These are phyloP conservation scores for Fallopia convolvulus DNA, from an alignment of 148 eudicot species.

Conservation along the genomic window DNA sequence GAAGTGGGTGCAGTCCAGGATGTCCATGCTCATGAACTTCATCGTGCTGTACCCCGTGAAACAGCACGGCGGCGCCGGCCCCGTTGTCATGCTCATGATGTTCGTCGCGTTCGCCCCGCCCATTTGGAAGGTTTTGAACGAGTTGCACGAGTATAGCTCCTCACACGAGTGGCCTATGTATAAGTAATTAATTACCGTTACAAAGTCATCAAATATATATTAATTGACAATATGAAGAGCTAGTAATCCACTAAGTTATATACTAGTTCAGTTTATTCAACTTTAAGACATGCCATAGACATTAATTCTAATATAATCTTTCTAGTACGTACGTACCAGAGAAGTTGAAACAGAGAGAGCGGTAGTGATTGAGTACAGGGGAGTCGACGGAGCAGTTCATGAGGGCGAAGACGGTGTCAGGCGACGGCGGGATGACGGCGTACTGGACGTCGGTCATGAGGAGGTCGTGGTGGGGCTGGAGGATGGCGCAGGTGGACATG, in stretches of 20 bases:
- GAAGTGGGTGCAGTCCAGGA: slow-evolving; percentile 77
- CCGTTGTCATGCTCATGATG: slow-evolving; percentile 9
- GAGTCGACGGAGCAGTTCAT: slow-evolving; percentile 85
- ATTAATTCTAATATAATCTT: neutral
- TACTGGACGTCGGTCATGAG: slow-evolving; percentile 55
- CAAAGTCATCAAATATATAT: neutral
- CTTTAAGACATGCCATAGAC: too few relatives aligned
- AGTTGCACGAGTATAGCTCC: slow-evolving; percentile 71
- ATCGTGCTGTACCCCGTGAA: slow-evolving; percentile 70
- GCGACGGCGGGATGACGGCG: slow-evolving; percentile 63
- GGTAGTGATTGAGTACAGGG: slow-evolving; percentile 70
- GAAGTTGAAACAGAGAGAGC: slow-evolving; percentile 69
- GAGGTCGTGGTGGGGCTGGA: slow-evolving; percentile 84
- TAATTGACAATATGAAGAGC: too few relatives aligned
- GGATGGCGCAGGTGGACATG: slow-evolving; percentile 91
- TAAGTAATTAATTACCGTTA: neutral
- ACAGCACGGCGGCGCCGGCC: slow-evolving; percentile 65
- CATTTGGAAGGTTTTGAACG: slow-evolving; percentile 51
- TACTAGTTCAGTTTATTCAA: too few relatives aligned
- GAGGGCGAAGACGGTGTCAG: slow-evolving; percentile 78
- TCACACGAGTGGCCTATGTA: slow-evolving; percentile 54
- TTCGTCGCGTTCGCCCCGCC: slow-evolving; percentile 14
- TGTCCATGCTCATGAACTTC: slow-evolving; percentile 80
- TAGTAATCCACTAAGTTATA: too few relatives aligned
- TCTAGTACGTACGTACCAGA: slow-evolving; percentile 12